Percentiles rank a stretch among this genome's conserved stretches.
Evolutionary conservation across 2,329 filamentous ascomycete genomes (phyloP).

Genomic region (Trichoderma guizhouense): DNA sequence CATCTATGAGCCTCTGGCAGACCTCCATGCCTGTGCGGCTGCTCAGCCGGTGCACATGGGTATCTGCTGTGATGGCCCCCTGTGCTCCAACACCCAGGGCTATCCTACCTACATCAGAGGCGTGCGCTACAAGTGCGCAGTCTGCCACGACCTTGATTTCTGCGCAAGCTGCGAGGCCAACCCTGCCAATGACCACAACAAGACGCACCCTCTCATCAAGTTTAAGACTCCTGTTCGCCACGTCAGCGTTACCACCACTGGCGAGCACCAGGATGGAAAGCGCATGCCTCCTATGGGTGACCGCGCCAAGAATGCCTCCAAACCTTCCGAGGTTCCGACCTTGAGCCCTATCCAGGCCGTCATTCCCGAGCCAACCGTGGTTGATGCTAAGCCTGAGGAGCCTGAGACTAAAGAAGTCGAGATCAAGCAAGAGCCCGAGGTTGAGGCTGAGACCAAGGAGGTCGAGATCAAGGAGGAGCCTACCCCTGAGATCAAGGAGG

Average conservation of each 20-base stretch:
- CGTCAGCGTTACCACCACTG: slow-evolving; percentile 80
- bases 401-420: slow-evolving; percentile 28
- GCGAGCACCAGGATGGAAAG: slow-evolving; percentile 68
- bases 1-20: slow-evolving; percentile 68
- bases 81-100: slow-evolving; percentile 62
- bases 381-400: slow-evolving; percentile 65
- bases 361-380: slow-evolving; percentile 65
- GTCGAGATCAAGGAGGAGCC: slow-evolving; percentile 11
- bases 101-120: slow-evolving; percentile 74
- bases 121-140: slow-evolving; percentile 91
- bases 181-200: slow-evolving; percentile 82
- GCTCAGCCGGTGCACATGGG: slow-evolving; percentile 63
- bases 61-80: slow-evolving; percentile 91
- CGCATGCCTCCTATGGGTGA: slow-evolving; percentile 72
- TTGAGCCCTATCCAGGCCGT: slow-evolving; percentile 47
- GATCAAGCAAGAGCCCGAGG: slow-evolving; percentile 24
- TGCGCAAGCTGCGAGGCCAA: slow-evolving; percentile 90
- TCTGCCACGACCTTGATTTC: slow-evolving; percentile 93
- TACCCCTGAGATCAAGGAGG: slow-evolving; percentile 23
- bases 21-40: slow-evolving; percentile 22
- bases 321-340: slow-evolving; percentile 43
- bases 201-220: slow-evolving; percentile 95
- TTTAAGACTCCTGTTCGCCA: slow-evolving; percentile 90
- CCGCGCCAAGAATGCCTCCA: slow-evolving; percentile 40
- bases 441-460: neutral